Evolutionary conservation across 129 eudicot species (phyloP).

Genomic region (Gnaphalium uliginosum): DNA sequence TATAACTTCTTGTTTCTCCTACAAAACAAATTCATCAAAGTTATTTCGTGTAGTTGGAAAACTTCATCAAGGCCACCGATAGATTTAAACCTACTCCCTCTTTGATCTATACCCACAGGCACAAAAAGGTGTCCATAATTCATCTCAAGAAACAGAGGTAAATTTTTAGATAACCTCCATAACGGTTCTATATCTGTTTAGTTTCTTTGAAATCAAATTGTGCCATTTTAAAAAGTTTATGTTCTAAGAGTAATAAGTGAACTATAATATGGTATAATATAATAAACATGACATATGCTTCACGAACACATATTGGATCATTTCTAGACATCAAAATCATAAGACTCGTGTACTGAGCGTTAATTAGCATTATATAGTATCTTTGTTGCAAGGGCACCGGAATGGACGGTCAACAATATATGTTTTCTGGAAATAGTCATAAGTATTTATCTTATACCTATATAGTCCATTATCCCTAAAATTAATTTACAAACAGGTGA

Average conservation of each 20-base stretch:
- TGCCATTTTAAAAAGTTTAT: not conserved
- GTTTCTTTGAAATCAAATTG: not conserved
- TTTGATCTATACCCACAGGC: no score
- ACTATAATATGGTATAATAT: not conserved
- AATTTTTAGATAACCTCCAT: not conserved
- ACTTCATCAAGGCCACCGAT: not conserved
- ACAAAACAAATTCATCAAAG: constrained; percentile 25
- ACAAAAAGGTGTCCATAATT: no score
- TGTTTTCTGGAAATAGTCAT: not conserved
- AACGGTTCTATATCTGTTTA: not conserved
- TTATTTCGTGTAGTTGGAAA: constrained; percentile 3
- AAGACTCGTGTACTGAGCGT: not conserved
- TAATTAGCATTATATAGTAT: not conserved
- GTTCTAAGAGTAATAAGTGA: not conserved
- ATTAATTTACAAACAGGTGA: not conserved
- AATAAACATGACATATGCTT: not conserved
- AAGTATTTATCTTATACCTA: not conserved
- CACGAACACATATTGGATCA: not conserved
- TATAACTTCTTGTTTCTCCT: constrained; percentile 91
- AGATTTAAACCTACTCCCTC: no score
- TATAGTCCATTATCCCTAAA: not conserved
- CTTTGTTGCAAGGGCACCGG: not conserved
- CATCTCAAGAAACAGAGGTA: no score
- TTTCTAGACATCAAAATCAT: not conserved
- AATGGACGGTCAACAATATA: not conserved